Conservation (phyloP, 2,329 filamentous ascomycete genomes). For the Elsinoe fawcettii region DNA sequence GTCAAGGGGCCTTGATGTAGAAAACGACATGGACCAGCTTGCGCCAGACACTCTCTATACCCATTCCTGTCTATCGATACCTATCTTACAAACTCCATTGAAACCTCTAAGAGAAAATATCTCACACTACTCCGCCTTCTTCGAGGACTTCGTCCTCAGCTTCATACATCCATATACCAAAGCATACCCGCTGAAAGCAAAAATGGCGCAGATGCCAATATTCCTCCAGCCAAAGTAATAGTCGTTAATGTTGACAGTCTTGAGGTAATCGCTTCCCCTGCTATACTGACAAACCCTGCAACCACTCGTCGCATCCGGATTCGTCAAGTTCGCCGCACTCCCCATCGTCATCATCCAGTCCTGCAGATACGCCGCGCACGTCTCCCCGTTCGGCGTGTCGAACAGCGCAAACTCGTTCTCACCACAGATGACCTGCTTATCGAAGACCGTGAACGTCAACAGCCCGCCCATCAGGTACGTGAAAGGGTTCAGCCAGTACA, state of each 20-base stretch:
- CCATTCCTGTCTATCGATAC: not conserved
- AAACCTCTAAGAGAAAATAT: not conserved
- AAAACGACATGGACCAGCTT: not conserved
- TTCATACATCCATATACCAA: slow-evolving; percentile 40
- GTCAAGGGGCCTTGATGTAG: no score
- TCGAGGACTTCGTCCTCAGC: slow-evolving; percentile 34
- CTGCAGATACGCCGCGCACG: slow-evolving; percentile 52
- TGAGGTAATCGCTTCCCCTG: slow-evolving; percentile 52
- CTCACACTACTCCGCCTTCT: slow-evolving; percentile 31
- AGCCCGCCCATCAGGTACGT: slow-evolving; percentile 37
- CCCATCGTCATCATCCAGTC: slow-evolving; percentile 46
- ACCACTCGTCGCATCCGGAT: slow-evolving; percentile 48
- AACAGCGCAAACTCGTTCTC: slow-evolving; percentile 35
- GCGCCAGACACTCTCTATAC: slow-evolving; percentile 6
- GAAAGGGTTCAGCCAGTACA: slow-evolving; percentile 34
- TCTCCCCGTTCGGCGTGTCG: slow-evolving; percentile 43
- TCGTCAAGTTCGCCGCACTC: slow-evolving; percentile 43
- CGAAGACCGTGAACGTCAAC: slow-evolving; percentile 35
- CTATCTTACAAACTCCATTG: not conserved
- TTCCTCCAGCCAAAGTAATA: slow-evolving; percentile 62
- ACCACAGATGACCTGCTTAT: slow-evolving; percentile 34
- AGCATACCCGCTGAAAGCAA: slow-evolving; percentile 48
- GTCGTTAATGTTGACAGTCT: slow-evolving; percentile 50
- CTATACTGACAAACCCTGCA: slow-evolving; percentile 57
- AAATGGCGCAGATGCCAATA: slow-evolving; percentile 51